Evolutionary conservation across 805 yeast species (phyloP).

Genomic region (Naumovozyma castellii): DNA sequence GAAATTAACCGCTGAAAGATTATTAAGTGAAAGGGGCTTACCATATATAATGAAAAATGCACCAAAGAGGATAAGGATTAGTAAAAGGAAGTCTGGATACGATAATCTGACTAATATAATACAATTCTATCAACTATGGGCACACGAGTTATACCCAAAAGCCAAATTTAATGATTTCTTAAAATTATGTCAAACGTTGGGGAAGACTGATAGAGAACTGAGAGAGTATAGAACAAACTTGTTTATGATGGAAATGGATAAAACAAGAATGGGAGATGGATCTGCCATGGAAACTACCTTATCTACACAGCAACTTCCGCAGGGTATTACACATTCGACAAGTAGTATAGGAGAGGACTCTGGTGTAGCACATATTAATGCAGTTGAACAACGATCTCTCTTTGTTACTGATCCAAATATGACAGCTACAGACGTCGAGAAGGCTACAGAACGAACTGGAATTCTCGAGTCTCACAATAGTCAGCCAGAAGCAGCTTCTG

Average conservation of each 20-base stretch:
- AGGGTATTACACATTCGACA: background rate
- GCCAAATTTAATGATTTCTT: constrained; percentile 68
- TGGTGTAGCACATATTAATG: background rate
- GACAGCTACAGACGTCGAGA: background rate
- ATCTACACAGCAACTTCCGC: background rate
- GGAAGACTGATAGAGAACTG: constrained; percentile 34
- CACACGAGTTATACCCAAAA: constrained; percentile 67
- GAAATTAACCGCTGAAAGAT: constrained; percentile 42
- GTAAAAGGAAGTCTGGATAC: constrained; percentile 17
- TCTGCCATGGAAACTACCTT: background rate
- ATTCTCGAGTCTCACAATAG: background rate
- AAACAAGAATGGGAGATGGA: constrained; percentile 3
- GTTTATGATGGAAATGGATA: constrained; percentile 33
- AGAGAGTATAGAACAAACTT: constrained; percentile 34
- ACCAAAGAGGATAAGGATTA: constrained; percentile 28
- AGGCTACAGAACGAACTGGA: constrained; percentile 3
- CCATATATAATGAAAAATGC: constrained; percentile 38
- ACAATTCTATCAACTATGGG: constrained; percentile 62
- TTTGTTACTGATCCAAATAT: background rate
- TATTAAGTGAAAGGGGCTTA: constrained; percentile 48
- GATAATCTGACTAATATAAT: constrained; percentile 33
- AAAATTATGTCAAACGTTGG: constrained; percentile 41
- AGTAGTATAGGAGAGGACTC: background rate
- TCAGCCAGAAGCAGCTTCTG: background rate
- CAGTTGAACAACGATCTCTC: background rate